Base-by-base conservation (phyloP, 176 grass and related monocot genomes). In the Oryza glumipatula region DNA sequence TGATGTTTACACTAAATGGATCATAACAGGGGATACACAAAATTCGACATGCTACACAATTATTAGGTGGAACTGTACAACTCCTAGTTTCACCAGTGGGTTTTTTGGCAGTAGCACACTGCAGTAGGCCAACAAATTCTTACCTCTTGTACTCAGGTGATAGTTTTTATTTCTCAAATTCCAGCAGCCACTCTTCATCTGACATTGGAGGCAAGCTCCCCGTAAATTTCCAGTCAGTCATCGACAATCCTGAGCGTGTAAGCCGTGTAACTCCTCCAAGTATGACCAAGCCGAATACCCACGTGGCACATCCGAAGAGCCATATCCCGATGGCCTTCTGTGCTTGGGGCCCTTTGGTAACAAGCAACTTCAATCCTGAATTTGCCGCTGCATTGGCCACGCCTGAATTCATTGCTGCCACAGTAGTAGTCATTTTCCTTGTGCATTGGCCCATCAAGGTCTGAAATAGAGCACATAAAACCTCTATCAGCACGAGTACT, bases 221-320 rank as follows among this genome's bases (percentile, higher is more conserved):
- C 2, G 91, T 87, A 58, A 99, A 96, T 68, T 96, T 99, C 93
- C 96, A 99, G 61, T 99, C 93, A 58, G 93, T 99, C 96, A 99
- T 99, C 72, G 96, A 96, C 72, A 99, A 19, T 45, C 96, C 96
- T 48, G 93, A 99, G 70, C 93, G 93, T 67, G 96, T 99, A 39
- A 99, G 96, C 9, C 96, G 89, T 33, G 96, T 99, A 21, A 99
- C 89, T 44, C 96, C 96, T 76, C 96, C 91, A 9, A 99, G 86
- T 78, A 99, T 89, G 78, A 99, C 93, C 81, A 99, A 87, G 76
- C 91, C 88, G 68, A 96, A 99, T 68, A 99, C 96, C 96, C 96
- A 99, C 43, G 88, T 86, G 76, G 93, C 93, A 89, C 96, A 99
- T 21, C 91, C 83, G 7, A 96, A 99, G 70, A 96, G 96, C 96